phyloP scores from a whole-genome alignment of 345 rosid species.

The Combretum micranthum region DNA sequence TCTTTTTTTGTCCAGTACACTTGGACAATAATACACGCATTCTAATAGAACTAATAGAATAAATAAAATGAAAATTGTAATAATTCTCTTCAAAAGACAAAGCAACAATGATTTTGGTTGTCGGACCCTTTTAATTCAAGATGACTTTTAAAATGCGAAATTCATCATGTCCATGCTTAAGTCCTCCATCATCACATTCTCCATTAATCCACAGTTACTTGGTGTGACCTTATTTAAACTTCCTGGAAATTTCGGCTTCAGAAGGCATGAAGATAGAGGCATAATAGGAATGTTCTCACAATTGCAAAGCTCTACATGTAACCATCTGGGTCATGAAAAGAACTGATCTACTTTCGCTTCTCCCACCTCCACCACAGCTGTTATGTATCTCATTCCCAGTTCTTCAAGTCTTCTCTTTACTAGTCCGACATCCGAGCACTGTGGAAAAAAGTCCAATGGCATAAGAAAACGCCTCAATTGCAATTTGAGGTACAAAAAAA shows the following conservation, averaged over 20 bases:
- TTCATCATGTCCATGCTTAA: constrained; percentile 2
- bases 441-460: neutral
- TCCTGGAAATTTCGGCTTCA: neutral
- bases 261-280: neutral
- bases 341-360: constrained; percentile 3
- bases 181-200: constrained; percentile 3
- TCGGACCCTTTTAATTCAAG: too few relatives aligned
- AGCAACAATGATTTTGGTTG: too few relatives aligned
- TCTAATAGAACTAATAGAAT: too few relatives aligned
- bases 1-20: too few relatives aligned
- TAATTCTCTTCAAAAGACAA: too few relatives aligned
- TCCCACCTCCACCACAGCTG: constrained; percentile 2
- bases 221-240: too few relatives aligned
- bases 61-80: too few relatives aligned
- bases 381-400: constrained; percentile 1
- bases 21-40: too few relatives aligned
- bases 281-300: constrained; percentile 3
- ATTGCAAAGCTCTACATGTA: constrained; percentile 7
- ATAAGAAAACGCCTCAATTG: neutral
- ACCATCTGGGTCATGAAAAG: constrained; percentile 10
- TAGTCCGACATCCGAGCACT: constrained; percentile 7
- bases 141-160: neutral
- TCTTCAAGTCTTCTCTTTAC: constrained; percentile 6
- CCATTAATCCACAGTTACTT: neutral
- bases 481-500: too few relatives aligned